Base-by-base conservation (phyloP, 305 asterid genomes). In the Fraxinus xanthoxyloides region DNA sequence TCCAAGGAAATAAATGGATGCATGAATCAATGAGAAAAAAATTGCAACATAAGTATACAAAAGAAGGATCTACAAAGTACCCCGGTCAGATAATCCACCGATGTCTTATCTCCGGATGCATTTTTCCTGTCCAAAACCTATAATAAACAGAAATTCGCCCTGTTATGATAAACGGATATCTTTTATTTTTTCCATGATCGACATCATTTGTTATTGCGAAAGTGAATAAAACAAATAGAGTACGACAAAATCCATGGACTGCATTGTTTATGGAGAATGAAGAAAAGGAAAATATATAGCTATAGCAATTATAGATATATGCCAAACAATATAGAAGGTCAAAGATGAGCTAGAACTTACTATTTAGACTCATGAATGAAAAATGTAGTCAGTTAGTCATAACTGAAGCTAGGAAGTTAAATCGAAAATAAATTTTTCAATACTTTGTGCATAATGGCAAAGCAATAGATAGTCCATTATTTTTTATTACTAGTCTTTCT, bases 71-170 rank as follows among this genome's bases (percentile, higher is more conserved):
- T 76, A 54, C 85, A 81, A 82, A 67, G 82, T 90, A 95, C 98
- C 94, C 74, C 88, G 13, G 95, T 89, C 61, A 92, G 87, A 89
- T 88, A 82, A 82, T 90, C 95, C 56, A 81, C 90, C 1, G 92
- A 89, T 77, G 89, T 63, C 77, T 82, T 90, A 77, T 85, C 87
- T 7, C 89, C 87, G 35, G 88, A 85, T 7, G 87, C 88, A 86
- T 75, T 89, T 86, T 87, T 89, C 76, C 85, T 85, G 87, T 91
- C 94, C 92, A 90, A 82, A 81, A 95, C 93, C 99, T 95, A 83
- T 72, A 81, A 72, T 15, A 24, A 85, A 82, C 35, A 82, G 77
- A 54, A 40, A 79, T 5, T 80, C 31, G 75, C 69, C 40, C 61
- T 61, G 54, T 82, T 30, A 13, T 21, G 72, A 83, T 36, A 38